Base-by-base conservation (phyloP, 164 flowering plant species). In the Kalanchoe fedtschenkoi region DNA sequence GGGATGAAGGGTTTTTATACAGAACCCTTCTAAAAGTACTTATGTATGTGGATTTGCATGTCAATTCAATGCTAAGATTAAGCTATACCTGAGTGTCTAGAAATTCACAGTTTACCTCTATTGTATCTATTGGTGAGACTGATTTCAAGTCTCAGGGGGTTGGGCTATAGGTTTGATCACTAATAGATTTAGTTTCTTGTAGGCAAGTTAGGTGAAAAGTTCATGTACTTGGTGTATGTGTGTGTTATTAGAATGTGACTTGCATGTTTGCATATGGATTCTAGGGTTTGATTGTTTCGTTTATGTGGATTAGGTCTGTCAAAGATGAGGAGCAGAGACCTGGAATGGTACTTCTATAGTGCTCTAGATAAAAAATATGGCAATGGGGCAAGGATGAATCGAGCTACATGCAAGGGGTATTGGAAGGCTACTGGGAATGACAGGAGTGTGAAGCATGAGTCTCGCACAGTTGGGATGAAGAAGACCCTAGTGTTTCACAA, bases 371-470 rank as follows among this genome's bases (percentile, higher is more conserved):
- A 65, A 67, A 80, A 80, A 70, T 80, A 80, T 62, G 80, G 73
- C 3, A 80, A 81, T 74, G 85, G 85, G 10, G 80, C 78, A 5
- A 77, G 85, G 60, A 75, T 79, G 81, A 81, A 79, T 43, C 69
- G 85, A 34, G 77, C 85, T 2, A 81, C 85, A 4, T 60, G 55
- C 34, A 61, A 73, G 63, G 85, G 85, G 22, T 81, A 81, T 63
- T 81, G 85, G 85, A 81, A 81, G 63, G 79, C 83, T 5, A 81
- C 85, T 1, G 85, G 85, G 13, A 78, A 81, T 47, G 85, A 81
- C 54, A 66, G 85, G 19, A 68, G 69, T 10, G 73, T 79, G 11
- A 61, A 72, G 32, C 79, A 76, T 47, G 69, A 67, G 0, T 30
- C 46, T 0, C 68, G 62, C 13, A 66, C 68, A 0, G 67, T 81